A percentile compares a stretch with the other conserved stretches of the same genome.
Conservation (phyloP, 148 eudicot species). For the Agrostemma githago region DNA sequence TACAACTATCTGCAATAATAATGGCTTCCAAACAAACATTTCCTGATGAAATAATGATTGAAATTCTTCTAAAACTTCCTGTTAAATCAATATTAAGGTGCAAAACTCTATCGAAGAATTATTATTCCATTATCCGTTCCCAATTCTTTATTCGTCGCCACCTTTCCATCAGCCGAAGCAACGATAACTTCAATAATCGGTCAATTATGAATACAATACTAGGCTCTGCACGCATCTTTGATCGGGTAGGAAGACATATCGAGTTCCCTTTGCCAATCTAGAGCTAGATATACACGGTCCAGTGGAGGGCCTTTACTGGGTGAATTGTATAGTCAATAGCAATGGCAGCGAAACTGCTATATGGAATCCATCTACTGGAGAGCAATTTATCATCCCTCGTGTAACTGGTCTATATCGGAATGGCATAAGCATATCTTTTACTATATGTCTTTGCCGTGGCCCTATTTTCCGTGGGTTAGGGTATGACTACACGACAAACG, state of each 20-base stretch:
- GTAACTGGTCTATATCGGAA: not conserved
- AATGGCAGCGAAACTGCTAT: not conserved
- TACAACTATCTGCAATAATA: not conserved
- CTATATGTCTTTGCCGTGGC: not conserved
- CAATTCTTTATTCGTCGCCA: not conserved
- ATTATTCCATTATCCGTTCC: not conserved
- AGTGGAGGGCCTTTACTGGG: not conserved
- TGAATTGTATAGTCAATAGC: too few species aligned
- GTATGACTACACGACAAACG: not conserved
- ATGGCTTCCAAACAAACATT: not conserved
- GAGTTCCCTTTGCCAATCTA: not conserved
- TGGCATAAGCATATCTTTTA: not conserved
- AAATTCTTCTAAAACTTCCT: constrained; percentile 14
- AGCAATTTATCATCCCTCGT: not conserved
- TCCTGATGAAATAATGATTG: not conserved
- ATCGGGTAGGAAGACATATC: not conserved
- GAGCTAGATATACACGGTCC: not conserved
- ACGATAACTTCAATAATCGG: not conserved
- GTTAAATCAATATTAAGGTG: not conserved
- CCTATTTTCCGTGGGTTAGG: too few species aligned
- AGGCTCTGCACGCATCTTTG: not conserved
- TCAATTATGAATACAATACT: not conserved
- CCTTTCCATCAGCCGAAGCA: not conserved
- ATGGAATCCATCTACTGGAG: not conserved
- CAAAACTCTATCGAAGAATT: too few species aligned